phyloP scores from a whole-genome alignment of 2,329 filamentous ascomycete species.

The Emmonsiellopsis sp. region DNA sequence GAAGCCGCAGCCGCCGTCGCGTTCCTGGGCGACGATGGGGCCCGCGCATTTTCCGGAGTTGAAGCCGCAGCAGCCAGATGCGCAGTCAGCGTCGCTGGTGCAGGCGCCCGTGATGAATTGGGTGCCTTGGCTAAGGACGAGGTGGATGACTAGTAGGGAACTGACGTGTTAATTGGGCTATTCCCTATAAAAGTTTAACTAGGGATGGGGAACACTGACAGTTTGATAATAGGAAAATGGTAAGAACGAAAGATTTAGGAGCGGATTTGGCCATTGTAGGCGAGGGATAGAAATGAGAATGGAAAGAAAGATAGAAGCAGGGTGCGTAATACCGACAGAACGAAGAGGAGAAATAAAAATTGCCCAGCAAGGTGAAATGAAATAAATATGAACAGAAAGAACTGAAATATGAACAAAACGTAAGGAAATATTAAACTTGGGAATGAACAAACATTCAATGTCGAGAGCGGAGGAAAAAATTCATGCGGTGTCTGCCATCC shows the following conservation, averaged over 20 bases:
- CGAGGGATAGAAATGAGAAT: background rate
- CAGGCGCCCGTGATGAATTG: constrained; percentile 35
- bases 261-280: background rate
- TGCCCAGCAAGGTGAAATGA: background rate
- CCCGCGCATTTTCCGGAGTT: constrained; percentile 27
- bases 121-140: constrained; percentile 11
- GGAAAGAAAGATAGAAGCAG: background rate
- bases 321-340: background rate
- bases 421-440: background rate
- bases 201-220: background rate
- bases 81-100: constrained; percentile 29
- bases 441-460: background rate
- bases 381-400: background rate
- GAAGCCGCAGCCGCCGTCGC: constrained; percentile 29
- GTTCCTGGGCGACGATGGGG: constrained; percentile 23
- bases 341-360: background rate
- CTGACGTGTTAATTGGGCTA: background rate
- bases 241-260: background rate
- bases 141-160: background rate
- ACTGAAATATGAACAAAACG: background rate
- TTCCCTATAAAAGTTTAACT: background rate
- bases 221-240: constrained; percentile 5
- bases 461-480: background rate
- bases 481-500: background rate
- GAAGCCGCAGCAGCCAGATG: constrained; percentile 25